phyloP scores from a whole-genome alignment of 129 eudicot genomes.

The Scalesia atractyloides region DNA sequence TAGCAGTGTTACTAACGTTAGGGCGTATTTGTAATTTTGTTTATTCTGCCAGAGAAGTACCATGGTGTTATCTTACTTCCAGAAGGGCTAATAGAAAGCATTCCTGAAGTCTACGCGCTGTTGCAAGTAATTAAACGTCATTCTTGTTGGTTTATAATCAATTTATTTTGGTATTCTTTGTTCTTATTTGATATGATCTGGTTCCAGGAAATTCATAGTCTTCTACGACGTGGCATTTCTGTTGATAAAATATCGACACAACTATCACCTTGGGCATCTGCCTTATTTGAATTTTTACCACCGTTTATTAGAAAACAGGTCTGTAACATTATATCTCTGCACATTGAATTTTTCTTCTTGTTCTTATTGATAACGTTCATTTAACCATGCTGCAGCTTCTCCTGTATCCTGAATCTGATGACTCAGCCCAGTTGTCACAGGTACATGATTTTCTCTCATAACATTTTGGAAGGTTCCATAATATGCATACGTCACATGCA shows the following conservation, averaged over 20 bases:
- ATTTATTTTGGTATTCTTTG: not conserved
- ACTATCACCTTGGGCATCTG: constrained; percentile 97
- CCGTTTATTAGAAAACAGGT: constrained; percentile 86
- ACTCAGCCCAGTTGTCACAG: constrained; percentile 91
- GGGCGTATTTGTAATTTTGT: not conserved
- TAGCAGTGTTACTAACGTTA: not conserved
- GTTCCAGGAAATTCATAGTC: constrained; percentile 79
- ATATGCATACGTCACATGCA: not conserved
- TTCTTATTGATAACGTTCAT: constrained; percentile 38
- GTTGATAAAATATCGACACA: constrained; percentile 72
- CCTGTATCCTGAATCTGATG: constrained; percentile 89
- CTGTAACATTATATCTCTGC: not conserved
- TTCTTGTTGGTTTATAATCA: not conserved
- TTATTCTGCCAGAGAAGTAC: constrained; percentile 54
- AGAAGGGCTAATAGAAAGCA: constrained; percentile 95
- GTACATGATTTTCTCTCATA: constrained; percentile 21
- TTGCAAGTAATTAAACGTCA: constrained; percentile 58
- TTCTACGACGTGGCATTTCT: constrained; percentile 66
- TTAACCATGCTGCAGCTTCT: constrained; percentile 53
- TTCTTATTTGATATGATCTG: too few species aligned
- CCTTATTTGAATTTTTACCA: constrained; percentile 84
- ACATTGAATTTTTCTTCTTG: constrained; percentile 32
- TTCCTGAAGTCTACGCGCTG: constrained; percentile 86
- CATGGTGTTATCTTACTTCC: constrained; percentile 95
- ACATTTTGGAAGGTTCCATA: not conserved